Evolutionary conservation across 2,329 filamentous ascomycete species (phyloP).

Genomic region (Rhynchosporium graminicola): DNA sequence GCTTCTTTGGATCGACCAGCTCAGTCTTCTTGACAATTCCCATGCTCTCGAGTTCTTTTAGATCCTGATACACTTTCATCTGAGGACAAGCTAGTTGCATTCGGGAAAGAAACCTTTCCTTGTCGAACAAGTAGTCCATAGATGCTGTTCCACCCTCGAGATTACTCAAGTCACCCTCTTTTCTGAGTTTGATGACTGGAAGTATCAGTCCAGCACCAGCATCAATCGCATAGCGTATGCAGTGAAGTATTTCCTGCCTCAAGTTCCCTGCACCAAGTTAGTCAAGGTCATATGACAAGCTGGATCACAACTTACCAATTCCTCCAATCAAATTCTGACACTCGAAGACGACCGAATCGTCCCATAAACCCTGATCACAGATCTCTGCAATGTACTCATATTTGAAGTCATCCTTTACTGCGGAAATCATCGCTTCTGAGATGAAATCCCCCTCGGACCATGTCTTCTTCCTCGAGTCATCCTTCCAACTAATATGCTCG

Average conservation of each 20-base stretch:
- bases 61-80: conserved; percentile 21
- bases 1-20: conserved; percentile 12
- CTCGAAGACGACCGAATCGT: conserved; percentile 6
- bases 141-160: conserved; percentile 14
- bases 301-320: neutral
- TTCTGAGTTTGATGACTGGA: conserved; percentile 15
- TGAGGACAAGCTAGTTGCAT: conserved; percentile 20
- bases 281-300: neutral
- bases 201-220: conserved; percentile 18
- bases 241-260: conserved; percentile 19
- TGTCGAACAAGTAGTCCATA: conserved; percentile 26
- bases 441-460: conserved; percentile 7
- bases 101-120: conserved; percentile 14
- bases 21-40: conserved; percentile 14
- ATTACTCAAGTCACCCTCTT: conserved; percentile 9
- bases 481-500: neutral
- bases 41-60: conserved; percentile 17
- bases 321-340: conserved; percentile 13
- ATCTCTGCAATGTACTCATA: conserved; percentile 7
- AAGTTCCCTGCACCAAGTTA: conserved; percentile 11
- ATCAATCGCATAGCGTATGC: conserved; percentile 20
- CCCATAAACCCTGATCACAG: conserved; percentile 4
- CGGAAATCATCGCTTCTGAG: conserved; percentile 6
- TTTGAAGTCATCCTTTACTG: conserved; percentile 2
- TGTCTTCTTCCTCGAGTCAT: neutral